Base-by-base conservation (phyloP, 2,329 filamentous ascomycete species). In the Xylaria sp. region DNA sequence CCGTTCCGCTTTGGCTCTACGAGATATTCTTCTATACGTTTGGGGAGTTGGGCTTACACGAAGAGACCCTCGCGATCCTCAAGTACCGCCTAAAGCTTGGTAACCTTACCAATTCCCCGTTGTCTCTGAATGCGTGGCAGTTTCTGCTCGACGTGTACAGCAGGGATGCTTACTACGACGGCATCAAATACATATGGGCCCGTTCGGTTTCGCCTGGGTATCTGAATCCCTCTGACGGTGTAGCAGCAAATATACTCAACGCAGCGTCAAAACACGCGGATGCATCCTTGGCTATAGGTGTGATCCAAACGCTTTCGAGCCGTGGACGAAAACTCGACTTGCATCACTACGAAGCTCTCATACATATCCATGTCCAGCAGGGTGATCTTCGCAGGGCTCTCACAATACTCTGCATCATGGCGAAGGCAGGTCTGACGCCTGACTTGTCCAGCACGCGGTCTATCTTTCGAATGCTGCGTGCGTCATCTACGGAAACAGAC, bases 291-390 rank as follows among this genome's bases (percentile, higher is more conserved):
- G 90, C 89, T 1, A 86, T 85, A 5, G 83, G 88, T 24, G 88
- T 89, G 24, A 84, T 96, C 57, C 80, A 85, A 20, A 73, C 86
- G 48, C 78, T 93, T 17, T 79, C 81, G 4, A 76, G 80, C 7
- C 80, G 85, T 20, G 78, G 78, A 13, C 79, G 81, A 1, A 77
- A 80, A 39, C 77, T 92, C 37, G 76, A 79, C 7, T 72, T 81
- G 5, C 79, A 88, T 57, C 91, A 97, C 68, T 96, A 94, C 71
- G 91, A 95, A 69, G 81, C 88, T 22, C 79, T 97, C 22, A 76
- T 92, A 6, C 85, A 90, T 52, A 82, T 88, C 3, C 91, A 95
- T 66, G 77, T 85, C 9, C 74, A 76, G 2, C 66, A 69, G 2
- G 77, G 79, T 1, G 85, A 94, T 59, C 66, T 93, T 7, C 72